phyloP scores from a whole-genome alignment of 148 eudicot genomes.

The Spergularia marina region DNA sequence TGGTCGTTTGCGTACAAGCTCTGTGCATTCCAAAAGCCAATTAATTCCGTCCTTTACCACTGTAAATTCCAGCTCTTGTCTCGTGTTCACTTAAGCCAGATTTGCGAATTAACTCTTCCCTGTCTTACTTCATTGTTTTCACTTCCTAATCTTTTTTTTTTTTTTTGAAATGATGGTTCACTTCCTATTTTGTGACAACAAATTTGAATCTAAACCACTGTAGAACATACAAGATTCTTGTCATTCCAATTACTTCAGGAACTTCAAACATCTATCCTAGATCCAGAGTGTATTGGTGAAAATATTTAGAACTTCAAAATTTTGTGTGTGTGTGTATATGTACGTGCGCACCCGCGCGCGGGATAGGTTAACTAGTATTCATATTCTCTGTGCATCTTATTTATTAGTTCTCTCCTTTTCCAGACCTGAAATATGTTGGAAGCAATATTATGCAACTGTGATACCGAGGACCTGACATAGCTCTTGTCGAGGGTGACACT shows the following conservation, averaged over 20 bases:
- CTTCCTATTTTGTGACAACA: not conserved
- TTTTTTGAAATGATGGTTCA: not conserved
- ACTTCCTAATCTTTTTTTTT: too few relatives aligned
- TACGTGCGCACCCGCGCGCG: not conserved
- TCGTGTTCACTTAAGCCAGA: not conserved
- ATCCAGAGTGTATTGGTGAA: not conserved
- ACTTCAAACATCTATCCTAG: not conserved
- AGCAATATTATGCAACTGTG: not conserved
- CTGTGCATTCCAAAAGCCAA: not conserved
- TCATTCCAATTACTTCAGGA: not conserved
- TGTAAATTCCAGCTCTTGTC: not conserved
- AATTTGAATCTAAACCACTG: not conserved
- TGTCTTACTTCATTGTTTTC: not conserved
- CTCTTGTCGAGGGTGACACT: too few relatives aligned
- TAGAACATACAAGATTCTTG: not conserved
- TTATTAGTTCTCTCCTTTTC: not conserved
- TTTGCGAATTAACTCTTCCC: not conserved
- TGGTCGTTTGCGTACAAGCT: not conserved
- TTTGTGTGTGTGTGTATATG: not conserved
- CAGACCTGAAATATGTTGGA: conserved; percentile 17
- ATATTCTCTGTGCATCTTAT: not conserved
- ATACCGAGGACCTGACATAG: not conserved
- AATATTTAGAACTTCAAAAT: not conserved
- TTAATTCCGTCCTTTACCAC: not conserved
- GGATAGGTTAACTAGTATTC: not conserved